Evolutionary conservation across 495 filamentous ascomycete genomes (phyloP), one percentile per base, ranked within the genome.

Genomic region (Venustampulla echinocandica): DNA sequence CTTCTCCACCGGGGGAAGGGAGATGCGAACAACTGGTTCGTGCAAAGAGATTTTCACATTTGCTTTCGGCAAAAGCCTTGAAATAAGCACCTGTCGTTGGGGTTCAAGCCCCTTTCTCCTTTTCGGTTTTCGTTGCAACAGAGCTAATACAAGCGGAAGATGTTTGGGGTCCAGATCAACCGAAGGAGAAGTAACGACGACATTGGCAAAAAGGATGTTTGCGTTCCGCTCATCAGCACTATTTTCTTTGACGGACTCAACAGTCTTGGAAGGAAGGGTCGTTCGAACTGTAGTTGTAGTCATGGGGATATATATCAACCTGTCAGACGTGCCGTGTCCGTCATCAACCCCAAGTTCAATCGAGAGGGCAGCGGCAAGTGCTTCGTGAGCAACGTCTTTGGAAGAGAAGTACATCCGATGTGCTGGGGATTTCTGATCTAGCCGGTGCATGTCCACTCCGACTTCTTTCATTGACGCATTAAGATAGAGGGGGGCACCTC

Each of bases 361-460:
- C 4, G 92, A 93, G 17, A 96, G 82, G 4, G 87, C 92, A 14
- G 92, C 89, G 22, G 93, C 72, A 34, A 99, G 73, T 18, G 92
- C 92, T 70, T 99, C 90, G 60, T 99, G 92, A 15, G 92, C 92
- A 52, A 96, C 77, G 56, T 96, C 93, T 43, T 84, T 80, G 10
- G 84, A 80, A 11, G 89, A 88, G 62, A 99, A 99, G 66, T 99
- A 99, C 92, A 99, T 99, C 43, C 90, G 83, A 74, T 99, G 92
- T 2, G 89, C 90, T 0, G 92, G 89, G 28, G 87, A 94, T 55
- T 85, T 90, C 21, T 85, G 85, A 60, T 99, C 93, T 47, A 99
- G 79, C 13, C 92, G 80, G 61, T 97, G 84, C 24, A 97, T 68
- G 56, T 99, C 92, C 55, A 97, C 76, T 43, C 90, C 89, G 23